These are phyloP conservation scores for Rhodotorula paludigena DNA, from an alignment of 768 basidiomycete species.

Conservation along the genomic window DNA sequence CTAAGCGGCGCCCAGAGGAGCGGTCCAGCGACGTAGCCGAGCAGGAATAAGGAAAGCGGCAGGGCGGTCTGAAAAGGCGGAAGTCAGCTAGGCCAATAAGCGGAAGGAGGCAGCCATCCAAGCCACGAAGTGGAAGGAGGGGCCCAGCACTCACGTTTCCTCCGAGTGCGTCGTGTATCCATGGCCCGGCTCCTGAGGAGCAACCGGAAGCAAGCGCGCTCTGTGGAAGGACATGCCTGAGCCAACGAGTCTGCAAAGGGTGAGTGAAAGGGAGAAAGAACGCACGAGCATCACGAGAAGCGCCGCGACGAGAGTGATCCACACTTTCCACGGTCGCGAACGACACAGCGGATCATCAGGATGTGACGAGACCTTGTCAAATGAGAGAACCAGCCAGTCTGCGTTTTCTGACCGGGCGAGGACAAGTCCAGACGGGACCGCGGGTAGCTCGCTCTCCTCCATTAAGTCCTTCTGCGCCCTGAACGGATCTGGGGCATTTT, in stretches of 20 bases:
- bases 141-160: constrained; percentile 21
- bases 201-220: constrained; percentile 4
- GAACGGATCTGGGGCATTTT: background rate
- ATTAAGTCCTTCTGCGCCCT: background rate
- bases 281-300: constrained; percentile 19
- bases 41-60: constrained; percentile 13
- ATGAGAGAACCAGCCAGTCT: constrained; percentile 7
- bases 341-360: constrained; percentile 12
- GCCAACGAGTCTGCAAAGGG: background rate
- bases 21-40: constrained; percentile 24
- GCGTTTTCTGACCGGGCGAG: background rate
- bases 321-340: background rate
- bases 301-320: constrained; percentile 14
- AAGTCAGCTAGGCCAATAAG: background rate
- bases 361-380: background rate
- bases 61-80: constrained; percentile 1
- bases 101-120: too few relatives aligned
- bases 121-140: too few relatives aligned
- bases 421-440: background rate
- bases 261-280: background rate
- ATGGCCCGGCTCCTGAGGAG: constrained; percentile 21
- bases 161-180: constrained; percentile 4
- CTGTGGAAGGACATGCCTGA: background rate
- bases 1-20: constrained; percentile 8
- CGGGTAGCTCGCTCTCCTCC: background rate